A percentile compares a stretch with the other conserved stretches of the same genome.
Conservation (phyloP, 1,284 basidiomycete genomes). For the Trichosporon faecale region DNA sequence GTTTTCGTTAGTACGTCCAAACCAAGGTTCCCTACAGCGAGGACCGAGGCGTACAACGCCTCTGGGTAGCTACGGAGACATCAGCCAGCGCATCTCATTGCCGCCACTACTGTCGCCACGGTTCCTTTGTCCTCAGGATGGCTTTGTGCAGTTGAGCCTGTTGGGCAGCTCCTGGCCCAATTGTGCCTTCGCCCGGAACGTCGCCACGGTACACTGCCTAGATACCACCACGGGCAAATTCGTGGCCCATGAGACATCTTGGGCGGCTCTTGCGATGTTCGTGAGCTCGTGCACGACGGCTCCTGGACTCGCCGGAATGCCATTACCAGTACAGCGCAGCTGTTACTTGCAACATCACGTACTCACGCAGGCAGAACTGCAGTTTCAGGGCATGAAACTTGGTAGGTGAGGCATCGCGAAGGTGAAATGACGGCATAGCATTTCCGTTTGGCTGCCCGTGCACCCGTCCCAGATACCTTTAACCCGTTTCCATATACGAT, state of each 20-base stretch:
- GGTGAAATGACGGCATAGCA: background rate
- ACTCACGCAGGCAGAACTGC: background rate
- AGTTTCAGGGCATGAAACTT: background rate
- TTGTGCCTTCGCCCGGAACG: background rate
- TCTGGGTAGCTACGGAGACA: background rate
- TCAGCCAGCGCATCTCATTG: background rate
- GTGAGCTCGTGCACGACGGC: background rate
- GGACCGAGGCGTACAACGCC: background rate
- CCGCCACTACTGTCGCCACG: background rate
- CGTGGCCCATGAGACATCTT: background rate
- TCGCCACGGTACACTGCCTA: background rate
- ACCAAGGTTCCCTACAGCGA: background rate
- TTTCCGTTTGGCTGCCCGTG: background rate
- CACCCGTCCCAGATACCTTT: background rate
- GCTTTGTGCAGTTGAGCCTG: no score
- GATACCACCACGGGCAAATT: background rate
- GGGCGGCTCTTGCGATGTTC: background rate
- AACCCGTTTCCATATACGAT: background rate
- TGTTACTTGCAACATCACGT: background rate
- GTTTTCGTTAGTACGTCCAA: background rate
- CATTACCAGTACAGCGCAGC: background rate
- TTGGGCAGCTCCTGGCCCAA: background rate
- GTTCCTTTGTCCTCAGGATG: background rate
- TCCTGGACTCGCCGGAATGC: background rate
- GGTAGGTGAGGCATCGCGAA: background rate